Evolutionary conservation across 495 filamentous ascomycete species (phyloP).

Genomic region (Bathelium albidoporum): DNA sequence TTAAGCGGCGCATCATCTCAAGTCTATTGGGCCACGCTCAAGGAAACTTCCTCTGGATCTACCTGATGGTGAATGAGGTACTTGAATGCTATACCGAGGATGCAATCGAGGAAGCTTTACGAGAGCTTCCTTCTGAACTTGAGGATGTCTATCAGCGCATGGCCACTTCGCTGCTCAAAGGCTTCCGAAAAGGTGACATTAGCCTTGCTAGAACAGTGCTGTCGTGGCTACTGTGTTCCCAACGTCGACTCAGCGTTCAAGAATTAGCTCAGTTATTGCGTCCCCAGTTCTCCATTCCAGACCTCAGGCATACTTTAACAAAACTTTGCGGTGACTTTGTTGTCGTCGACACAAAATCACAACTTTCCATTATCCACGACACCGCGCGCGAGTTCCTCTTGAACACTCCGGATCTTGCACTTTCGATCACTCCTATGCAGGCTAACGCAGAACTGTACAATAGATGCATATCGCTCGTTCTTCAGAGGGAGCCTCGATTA

Average conservation of each 20-base stretch:
- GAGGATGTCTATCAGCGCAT: constrained; percentile 34
- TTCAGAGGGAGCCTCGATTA: neutral
- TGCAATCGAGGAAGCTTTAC: constrained; percentile 24
- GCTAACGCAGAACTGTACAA: neutral
- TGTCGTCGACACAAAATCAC: neutral
- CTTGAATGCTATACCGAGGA: constrained; percentile 26
- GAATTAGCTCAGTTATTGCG: constrained; percentile 27
- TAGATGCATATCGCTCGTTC: neutral
- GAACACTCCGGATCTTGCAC: neutral
- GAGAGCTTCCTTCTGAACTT: constrained; percentile 35
- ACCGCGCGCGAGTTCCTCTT: neutral
- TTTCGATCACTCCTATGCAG: neutral
- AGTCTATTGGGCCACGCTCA: neutral
- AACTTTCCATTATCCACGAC: neutral
- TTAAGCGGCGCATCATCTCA: neutral
- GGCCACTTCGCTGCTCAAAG: constrained; percentile 21
- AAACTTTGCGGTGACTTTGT: constrained; percentile 33
- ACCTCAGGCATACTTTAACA: constrained; percentile 28
- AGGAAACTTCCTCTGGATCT: constrained; percentile 7
- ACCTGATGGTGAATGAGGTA: constrained; percentile 29
- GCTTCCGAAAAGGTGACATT: constrained; percentile 13
- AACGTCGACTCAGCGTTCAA: constrained; percentile 24
- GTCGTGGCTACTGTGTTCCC: constrained; percentile 23
- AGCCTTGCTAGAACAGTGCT: constrained; percentile 26
- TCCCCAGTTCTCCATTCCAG: constrained; percentile 19